Conservation (phyloP, 2,329 filamentous ascomycete genomes). For the Didymellaceae sp. region DNA sequence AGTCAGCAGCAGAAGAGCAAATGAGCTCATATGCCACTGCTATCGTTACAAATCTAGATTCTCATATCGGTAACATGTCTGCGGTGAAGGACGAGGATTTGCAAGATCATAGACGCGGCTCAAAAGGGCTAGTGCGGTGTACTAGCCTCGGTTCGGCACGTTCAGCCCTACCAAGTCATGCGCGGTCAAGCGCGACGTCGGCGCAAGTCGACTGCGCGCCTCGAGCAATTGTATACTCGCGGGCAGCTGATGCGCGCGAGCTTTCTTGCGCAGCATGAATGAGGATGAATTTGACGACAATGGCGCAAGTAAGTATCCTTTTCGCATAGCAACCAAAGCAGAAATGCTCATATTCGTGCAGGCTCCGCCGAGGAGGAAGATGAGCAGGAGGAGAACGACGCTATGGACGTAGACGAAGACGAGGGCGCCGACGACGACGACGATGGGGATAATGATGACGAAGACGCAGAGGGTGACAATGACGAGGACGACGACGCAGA, state of each 20-base stretch:
- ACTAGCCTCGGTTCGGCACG: not conserved
- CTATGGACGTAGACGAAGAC: conserved; percentile 54
- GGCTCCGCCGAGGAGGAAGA: conserved; percentile 39
- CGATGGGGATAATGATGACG: conserved; percentile 50
- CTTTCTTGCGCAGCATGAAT: conserved; percentile 42
- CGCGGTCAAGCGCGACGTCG: conserved; percentile 16
- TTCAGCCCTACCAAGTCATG: conserved; percentile 12
- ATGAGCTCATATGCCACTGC: no score
- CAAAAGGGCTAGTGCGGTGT: not conserved
- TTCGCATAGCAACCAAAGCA: not conserved
- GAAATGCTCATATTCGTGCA: conserved; percentile 19
- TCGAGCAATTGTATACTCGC: conserved; percentile 1
- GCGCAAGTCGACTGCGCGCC: not conserved
- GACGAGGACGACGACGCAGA: conserved; percentile 52
- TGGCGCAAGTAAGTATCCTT: conserved; percentile 41
- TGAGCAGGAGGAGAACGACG: conserved; percentile 50
- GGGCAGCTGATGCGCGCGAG: conserved; percentile 12
- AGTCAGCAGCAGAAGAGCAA: no score
- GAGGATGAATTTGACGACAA: conserved; percentile 57
- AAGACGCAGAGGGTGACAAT: conserved; percentile 51
- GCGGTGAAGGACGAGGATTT: no score
- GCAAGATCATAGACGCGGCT: not conserved
- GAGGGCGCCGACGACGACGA: conserved; percentile 50
- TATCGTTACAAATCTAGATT: no score
- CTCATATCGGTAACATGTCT: no score